Evolutionary conservation across 176 grass and related monocot genomes (phyloP), one percentile per base, ranked within the genome.

Genomic region (Bolboschoenus planiculmis): DNA sequence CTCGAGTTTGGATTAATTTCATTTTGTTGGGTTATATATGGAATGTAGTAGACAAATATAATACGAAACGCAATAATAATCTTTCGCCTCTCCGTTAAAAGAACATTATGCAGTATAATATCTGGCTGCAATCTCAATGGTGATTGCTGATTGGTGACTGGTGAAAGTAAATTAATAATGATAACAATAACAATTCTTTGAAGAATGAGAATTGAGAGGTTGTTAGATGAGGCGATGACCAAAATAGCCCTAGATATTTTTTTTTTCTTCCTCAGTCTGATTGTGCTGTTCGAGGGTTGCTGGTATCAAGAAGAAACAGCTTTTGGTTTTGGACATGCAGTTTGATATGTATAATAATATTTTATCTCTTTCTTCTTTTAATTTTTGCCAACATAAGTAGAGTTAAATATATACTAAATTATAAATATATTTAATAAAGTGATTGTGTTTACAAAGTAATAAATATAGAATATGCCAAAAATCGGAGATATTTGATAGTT

Each of bases 161-260:
- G n/a, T 53, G 50, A 53, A 53, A 58, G 9, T 59, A 2, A 61
- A 11, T 1, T 61, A 61, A 61, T 14, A 56, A 60, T 29, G 13
- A 14, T 59, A 56, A 57, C 7, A 57, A 21, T 1, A 29, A 29
- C 11, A 24, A 59, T 23, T 24, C 5, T 59, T 10, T 61, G 23
- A 61, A 61, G 7, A 29, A 29, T 61, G 59, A 62, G 58, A 62
- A 3, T 10, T 42, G 24, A 56, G 39, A 50, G 10, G 13, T 50
- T 3, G 24, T 76, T 75, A 5, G 63, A 39, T n/a, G 35, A 71
- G 24, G 24, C 11, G 34, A 79, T 85, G 63, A 85, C 84, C 37
- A 61, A 85, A 85, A 79, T 51, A 79, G 37, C 68, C 55, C 30
- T 34, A 62, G 73, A 85, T 79, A 85, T 79, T 85, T 85, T 27